Evolutionary conservation across 768 basidiomycete genomes (phyloP), one percentile per base, ranked within the genome.

Genomic region (Multifurca ochricompacta): DNA sequence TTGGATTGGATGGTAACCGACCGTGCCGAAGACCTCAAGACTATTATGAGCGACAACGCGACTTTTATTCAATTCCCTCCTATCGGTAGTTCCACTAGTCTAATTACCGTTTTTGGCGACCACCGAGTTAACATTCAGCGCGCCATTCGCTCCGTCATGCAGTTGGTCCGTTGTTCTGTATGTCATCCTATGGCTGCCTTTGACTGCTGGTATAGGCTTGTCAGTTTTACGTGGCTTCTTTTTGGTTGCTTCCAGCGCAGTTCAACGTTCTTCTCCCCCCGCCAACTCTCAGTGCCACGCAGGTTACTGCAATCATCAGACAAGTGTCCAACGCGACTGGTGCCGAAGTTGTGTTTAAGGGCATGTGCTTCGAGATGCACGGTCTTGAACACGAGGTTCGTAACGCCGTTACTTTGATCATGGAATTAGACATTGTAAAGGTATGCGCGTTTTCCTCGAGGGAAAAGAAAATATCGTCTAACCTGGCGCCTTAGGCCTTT

Each of bases 1-100:
- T 77, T 99, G 58, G 95, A 99, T 65, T 97, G 95, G 94, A 87
- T 99, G 81, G 81, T 96, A 51, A 90, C 88, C n/a, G 91, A 99
- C 68, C 83, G 89, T n/a, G 74, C 87, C 10, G 94, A 97, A 27
- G 95, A 98, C 59, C 74, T 99, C 64, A 91, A 85, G 70, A 77
- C 83, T 4, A 80, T 93, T 66, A 97, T 96, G 93, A 83, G 80
- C 62, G 95, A 99, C 73, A 97, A 97, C 59, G 92, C 91, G 6
- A 95, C 94, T 4, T 97, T 87, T 67, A 87, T 99, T 59, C 87
- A 92, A 64, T 90, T 96, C 63, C 93, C 95, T 11, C 78, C 90
- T 31, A 81, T 97, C 31, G 95, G 95, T 19, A 90, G 89, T 59
- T 91, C 91, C 28, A 91, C 89, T 19, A 95, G 91, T 67, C 70